Evolutionary conservation across 371 early-diverging fungal genomes (phyloP).

Genomic region (Mucor irregularis): DNA sequence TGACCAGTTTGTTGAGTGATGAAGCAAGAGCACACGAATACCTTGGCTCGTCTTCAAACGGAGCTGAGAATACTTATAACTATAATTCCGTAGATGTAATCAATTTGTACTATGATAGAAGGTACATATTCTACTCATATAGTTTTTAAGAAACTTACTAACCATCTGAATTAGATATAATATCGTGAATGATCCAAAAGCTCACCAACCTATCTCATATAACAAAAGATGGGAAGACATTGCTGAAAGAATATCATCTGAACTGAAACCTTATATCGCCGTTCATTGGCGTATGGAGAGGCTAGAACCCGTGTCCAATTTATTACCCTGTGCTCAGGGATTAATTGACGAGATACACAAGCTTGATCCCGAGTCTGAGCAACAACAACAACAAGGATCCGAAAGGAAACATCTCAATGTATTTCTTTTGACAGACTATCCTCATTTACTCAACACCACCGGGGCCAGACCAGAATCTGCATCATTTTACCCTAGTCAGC

Average conservation of each 20-base stretch:
- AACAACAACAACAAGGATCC: neutral
- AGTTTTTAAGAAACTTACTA: too few relatives aligned
- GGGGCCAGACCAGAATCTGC: conserved; percentile 41
- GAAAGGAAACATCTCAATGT: conserved; percentile 18
- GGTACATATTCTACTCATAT: conserved; percentile 10
- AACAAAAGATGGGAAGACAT: conserved; percentile 27
- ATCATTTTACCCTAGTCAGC: conserved; percentile 33
- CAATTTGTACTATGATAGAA: conserved; percentile 43
- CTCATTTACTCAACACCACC: conserved; percentile 34
- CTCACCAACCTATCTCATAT: conserved; percentile 33
- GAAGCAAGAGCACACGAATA: conserved; percentile 29
- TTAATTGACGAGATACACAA: conserved; percentile 30
- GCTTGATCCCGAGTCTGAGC: neutral
- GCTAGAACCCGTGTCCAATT: conserved; percentile 38
- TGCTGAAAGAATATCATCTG: conserved; percentile 35
- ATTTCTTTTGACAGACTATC: conserved; percentile 50
- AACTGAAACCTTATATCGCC: conserved; percentile 45
- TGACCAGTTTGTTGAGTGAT: conserved; percentile 31
- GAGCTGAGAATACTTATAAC: neutral
- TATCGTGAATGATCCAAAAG: conserved; percentile 33
- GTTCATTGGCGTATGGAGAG: conserved; percentile 59
- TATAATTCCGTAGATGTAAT: conserved; percentile 35
- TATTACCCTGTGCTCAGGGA: conserved; percentile 41
- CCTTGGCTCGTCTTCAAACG: neutral
- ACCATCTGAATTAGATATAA: conserved; percentile 28